Base-by-base conservation (phyloP, 345 rosid species). In the Acer yangbiense region DNA sequence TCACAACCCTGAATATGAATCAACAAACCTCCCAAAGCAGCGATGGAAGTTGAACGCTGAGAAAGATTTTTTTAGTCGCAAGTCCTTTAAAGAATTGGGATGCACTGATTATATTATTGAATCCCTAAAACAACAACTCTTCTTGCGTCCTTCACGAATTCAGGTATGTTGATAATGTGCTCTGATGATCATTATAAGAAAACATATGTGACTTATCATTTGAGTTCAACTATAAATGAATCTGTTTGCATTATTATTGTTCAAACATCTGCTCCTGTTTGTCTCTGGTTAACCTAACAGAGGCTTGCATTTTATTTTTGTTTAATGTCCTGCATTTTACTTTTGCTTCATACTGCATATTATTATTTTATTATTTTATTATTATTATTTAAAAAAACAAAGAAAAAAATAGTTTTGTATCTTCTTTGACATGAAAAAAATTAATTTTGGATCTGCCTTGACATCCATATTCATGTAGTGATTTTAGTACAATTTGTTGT, bases 71-170 rank as follows among this genome's bases (percentile, higher is more conserved):
- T 91, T 92, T 73, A 93, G 96, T 78, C 85, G 86, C 79, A 91
- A 86, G 80, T 79, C 92, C 57, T 95, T 95, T 81, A 74, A 74
- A 67, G 94, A 90, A 21, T 69, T 95, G 73, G 99, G 99, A 71
- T 93, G 93, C 88, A 83, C 72, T 78, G 90, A 91, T 23, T 82
- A 74, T 83, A 75, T 95, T 88, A 81, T 88, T 62, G 86, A 92
- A 80, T 89, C 98, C 67, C 88, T 95, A 75, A 88, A 83, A 81
- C 80, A 72, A 39, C 96, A 89, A 20, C 69, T n/a, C 27, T 90
- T 92, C 79, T 63, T 78, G 65, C 92, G 92, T 75, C 96, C 99
- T 67, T 89, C 98, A 10, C 86, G 82, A 65, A 92, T 93, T 85
- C 99, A 95, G 97, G 98, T 95, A 83, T 43, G 75, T 60, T 63